Evolutionary conservation across 805 yeast genomes (phyloP), one percentile per base, ranked within the genome.

Genomic region (Naumovozyma baii): DNA sequence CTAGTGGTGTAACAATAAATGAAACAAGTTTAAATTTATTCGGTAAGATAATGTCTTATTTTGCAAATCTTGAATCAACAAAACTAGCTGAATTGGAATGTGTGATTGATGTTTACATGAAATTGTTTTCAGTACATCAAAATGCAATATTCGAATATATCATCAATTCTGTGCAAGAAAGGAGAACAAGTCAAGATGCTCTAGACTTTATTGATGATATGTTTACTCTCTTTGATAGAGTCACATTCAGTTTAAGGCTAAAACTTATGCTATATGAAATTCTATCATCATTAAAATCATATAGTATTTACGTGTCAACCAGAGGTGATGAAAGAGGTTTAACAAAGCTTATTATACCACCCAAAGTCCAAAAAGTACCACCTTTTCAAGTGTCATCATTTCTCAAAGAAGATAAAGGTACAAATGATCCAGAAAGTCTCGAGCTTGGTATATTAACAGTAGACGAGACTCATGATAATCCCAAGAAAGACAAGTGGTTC

Each of bases 351-450:
- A 31, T 20, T 5, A 29, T 29, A 9, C 13, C 31, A 12, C 31
- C 15, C 7, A 29, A 29, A 29, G 5, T 29, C 7, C 13, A 5
- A 12, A 41, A 48, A 9, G 39, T 59, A 12, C 62, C 64, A 14
- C 62, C 62, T 5, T 59, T 59, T 32, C 51, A 55, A 41, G 59
- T 58, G 5, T 56, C 63, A 9, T 59, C 63, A 12, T 59, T 59
- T 31, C 41, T 48, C 16, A 45, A 43, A 9, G 38, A 36, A 17
- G 26, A 22, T 35, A 17, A 31, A n/a, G 37, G 29, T n/a, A 25
- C 33, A 15, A 30, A 37, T 9, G 41, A 36, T 34, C 25, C 36
- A 5, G 20, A 14, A 7, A 26, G 18, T 8, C 17, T 35, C 12
- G 43, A 29, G 14, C 30, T 18, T 5, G n/a, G 18, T 2, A 8